Base-by-base conservation (phyloP, 331 rosid genomes). In the Arachis monticola region DNA sequence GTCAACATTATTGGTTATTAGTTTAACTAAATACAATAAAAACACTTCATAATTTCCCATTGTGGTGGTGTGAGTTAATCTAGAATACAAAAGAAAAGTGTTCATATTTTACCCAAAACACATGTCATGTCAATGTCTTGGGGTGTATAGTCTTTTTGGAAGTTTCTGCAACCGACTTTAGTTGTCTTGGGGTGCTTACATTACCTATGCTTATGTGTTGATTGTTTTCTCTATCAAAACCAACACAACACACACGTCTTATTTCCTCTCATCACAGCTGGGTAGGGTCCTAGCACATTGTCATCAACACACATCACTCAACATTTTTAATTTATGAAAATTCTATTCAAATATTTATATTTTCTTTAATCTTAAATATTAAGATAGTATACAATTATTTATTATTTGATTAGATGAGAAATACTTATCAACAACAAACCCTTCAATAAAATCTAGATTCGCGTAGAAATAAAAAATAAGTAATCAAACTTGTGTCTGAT, bases 71-170 rank as follows among this genome's bases (percentile, higher is more conserved):
- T 73, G 5, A 0, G 0, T 44, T 4, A 80, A 73, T 61, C 79
- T 38, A 38, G 4, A 2, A 38, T 38, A 3, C 5, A 38, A 38
- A 38, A 38, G 5, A 77, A 85, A 69, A 58, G 79, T 60, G 60
- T 12, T 77, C 82, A 77, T 83, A 91, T 90, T 48, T 2, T 2
- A 3, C 0, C 0, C 22, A 42, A 57, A 3, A 2, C 2, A 70
- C 94, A 87, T 77, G 86, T 81, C 79, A 72, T 31, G 87, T 81
- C 80, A 72, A 22, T 35, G 40, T 41, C 60, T 7, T 57, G 2
- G 30, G 30, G 78, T 13, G 61, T 32, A 46, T 85, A 65, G 59
- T 30, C 14, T 44, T 60, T 80, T 85, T 85, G 81, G 76, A 70
- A n/a, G 65, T 69, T 77, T 87, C 79, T 63, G 58, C 38, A 48